phyloP scores from a whole-genome alignment of 2,329 filamentous ascomycete species.

The Pseudogymnoascus sp. region DNA sequence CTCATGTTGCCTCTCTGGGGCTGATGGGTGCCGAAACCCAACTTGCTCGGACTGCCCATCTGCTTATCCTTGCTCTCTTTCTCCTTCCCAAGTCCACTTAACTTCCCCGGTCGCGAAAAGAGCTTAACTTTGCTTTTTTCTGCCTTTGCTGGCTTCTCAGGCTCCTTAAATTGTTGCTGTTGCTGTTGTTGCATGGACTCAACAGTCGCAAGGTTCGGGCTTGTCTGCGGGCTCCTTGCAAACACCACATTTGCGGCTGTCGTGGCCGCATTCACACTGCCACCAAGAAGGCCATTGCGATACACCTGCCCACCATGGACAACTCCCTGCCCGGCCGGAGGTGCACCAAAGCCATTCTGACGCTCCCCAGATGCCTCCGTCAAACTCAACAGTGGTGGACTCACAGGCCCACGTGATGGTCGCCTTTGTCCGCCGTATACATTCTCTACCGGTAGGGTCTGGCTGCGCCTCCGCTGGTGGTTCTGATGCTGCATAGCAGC shows the following conservation, averaged over 20 bases:
- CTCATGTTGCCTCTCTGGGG: constrained; percentile 58
- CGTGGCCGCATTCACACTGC: constrained; percentile 58
- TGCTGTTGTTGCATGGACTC: constrained; percentile 3
- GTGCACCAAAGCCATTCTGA: constrained; percentile 44
- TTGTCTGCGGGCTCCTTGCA: constrained; percentile 45
- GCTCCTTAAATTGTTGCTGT: constrained; percentile 22
- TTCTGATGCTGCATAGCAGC: constrained; percentile 61
- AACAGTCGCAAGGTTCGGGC: constrained; percentile 12
- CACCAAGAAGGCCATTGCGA: constrained; percentile 54
- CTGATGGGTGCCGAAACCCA: constrained; percentile 39
- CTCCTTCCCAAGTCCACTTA: constrained; percentile 54
- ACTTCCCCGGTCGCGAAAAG: constrained; percentile 71
- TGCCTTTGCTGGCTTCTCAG: constrained; percentile 54
- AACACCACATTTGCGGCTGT: constrained; percentile 69
- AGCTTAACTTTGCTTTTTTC: constrained; percentile 77
- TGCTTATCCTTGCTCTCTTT: constrained; percentile 58
- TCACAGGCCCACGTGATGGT: constrained; percentile 42
- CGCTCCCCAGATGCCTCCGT: constrained; percentile 58
- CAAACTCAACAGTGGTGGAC: constrained; percentile 55
- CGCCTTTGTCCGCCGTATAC: constrained; percentile 21
- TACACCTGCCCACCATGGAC: constrained; percentile 32
- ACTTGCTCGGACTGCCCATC: constrained; percentile 65
- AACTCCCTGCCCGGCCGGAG: constrained; percentile 26
- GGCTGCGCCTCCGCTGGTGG: constrained; percentile 57
- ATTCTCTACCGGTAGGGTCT: constrained; percentile 57